Base-by-base conservation (phyloP, 177 flowering plant species). In the Vitis hybrid region DNA sequence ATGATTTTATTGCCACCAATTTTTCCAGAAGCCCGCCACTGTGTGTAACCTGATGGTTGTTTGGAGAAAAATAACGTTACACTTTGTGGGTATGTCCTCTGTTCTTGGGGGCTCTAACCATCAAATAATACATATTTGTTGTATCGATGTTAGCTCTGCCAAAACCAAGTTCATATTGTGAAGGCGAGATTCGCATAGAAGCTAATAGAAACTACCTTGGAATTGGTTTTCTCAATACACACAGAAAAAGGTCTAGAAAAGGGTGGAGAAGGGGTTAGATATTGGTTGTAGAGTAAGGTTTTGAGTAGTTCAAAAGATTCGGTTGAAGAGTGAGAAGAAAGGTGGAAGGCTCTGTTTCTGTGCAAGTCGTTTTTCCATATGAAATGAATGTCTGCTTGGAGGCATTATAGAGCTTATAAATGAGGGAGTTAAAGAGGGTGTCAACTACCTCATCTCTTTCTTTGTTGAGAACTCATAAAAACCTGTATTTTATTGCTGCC, bases 321-420 rank as follows among this genome's bases (percentile, higher is more conserved):
- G 58, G 60, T 65, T 52, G 44, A 11, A 52, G 56, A 20, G 20
- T 12, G 1, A 54, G 63, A 55, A 51, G 17, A 62, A 31, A n/a
- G 20, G 11, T 47, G 18, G 20, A 56, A 13, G 44, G 38, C 24
- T 19, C 18, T 38, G 31, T 38, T 70, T 38, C 44, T 53, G 49
- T 65, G 18, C 50, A 50, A 70, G 4, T 19, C 15, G 14, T 7
- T 28, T 57, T 71, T 64, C 73, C 70, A 68, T n/a, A 58, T 64
- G 76, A 75, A 69, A 75, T 81, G 83, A 77, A 77, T 80, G 80
- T 77, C 72, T 74, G 80, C 74, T 77, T 71, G 66, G 69, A 56
- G 49, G 56, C 70, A 73, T 79, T 63, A 66, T 24, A n/a, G 53
- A 38, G 62, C 74, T 14, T 65, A 31, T 66, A 69, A 73, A 62